phyloP scores from a whole-genome alignment of 2,329 filamentous ascomycete genomes.

The Neofusicoccum sp. region DNA sequence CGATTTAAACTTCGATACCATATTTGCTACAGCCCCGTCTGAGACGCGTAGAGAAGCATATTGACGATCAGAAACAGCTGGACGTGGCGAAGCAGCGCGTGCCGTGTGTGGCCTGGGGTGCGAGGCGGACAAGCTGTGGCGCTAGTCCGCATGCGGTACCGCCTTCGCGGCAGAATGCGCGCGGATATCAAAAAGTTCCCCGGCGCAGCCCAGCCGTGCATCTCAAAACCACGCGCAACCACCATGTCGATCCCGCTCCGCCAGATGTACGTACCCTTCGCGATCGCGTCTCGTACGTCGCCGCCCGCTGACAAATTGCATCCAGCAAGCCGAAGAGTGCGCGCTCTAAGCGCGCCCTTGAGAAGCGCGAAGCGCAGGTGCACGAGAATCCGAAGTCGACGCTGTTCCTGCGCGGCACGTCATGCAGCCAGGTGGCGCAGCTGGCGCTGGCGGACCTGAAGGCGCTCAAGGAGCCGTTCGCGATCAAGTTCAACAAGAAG shows the following conservation, averaged over 20 bases:
- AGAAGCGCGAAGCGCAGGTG: constrained; percentile 85
- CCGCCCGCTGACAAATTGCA: neutral
- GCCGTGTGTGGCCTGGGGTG: neutral
- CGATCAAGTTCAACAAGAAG: constrained; percentile 94
- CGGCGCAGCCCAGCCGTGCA: constrained; percentile 5
- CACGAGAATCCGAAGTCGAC: constrained; percentile 87
- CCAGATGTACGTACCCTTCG: constrained; percentile 8
- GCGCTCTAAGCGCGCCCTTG: constrained; percentile 90
- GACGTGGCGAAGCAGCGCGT: neutral
- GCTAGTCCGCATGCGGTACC: neutral
- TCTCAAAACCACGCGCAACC: neutral
- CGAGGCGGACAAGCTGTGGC: neutral
- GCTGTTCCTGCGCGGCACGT: constrained; percentile 84
- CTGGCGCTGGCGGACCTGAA: constrained; percentile 82
- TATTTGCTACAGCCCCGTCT: neutral
- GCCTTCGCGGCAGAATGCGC: constrained; percentile 3
- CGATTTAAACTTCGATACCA: neutral
- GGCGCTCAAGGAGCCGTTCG: constrained; percentile 77
- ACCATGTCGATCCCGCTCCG: constrained; percentile 15
- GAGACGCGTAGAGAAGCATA: neutral
- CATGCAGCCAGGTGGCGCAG: constrained; percentile 77
- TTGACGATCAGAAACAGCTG: neutral
- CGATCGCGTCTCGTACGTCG: too few species aligned
- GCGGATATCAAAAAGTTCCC: constrained; percentile 18
- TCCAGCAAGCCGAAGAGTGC: constrained; percentile 70